phyloP scores from a whole-genome alignment of 345 rosid species.

The Corchorus capsularis region DNA sequence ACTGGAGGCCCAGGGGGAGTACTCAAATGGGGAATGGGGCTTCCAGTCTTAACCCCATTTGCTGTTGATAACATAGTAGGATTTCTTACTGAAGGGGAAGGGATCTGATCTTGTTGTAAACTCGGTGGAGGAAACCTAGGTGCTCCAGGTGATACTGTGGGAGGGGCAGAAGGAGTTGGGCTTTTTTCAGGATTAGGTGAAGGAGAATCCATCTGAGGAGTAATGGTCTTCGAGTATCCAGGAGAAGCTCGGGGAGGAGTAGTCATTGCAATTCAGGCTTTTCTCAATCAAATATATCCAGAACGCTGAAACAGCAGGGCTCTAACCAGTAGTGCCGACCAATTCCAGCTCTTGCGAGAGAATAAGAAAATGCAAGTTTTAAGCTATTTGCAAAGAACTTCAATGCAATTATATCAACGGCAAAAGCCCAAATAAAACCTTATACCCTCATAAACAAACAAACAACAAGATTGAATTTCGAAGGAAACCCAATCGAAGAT shows the following conservation, averaged over 20 bases:
- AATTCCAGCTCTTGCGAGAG: slow-evolving; percentile 21
- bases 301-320: slow-evolving; percentile 21
- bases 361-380: background rate
- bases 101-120: slow-evolving; percentile 58
- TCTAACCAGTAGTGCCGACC: slow-evolving; percentile 12
- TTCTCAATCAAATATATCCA: slow-evolving; percentile 18
- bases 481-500: slow-evolving; percentile 39
- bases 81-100: slow-evolving; percentile 54
- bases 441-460: slow-evolving; percentile 26
- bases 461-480: slow-evolving; percentile 27
- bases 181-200: slow-evolving; percentile 44
- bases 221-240: slow-evolving; percentile 44
- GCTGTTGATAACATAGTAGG: slow-evolving; percentile 59
- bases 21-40: slow-evolving; percentile 75
- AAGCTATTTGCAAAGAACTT: slow-evolving; percentile 27
- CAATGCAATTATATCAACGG: slow-evolving; percentile 2
- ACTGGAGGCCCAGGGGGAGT: slow-evolving; percentile 96
- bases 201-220: slow-evolving; percentile 46
- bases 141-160: slow-evolving; percentile 45
- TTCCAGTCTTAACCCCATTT: slow-evolving; percentile 68
- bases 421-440: slow-evolving; percentile 20
- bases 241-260: slow-evolving; percentile 51
- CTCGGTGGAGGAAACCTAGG: slow-evolving; percentile 70
- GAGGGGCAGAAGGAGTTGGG: slow-evolving; percentile 48
- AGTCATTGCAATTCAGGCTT: slow-evolving; percentile 54